phyloP scores from a whole-genome alignment of 2,329 filamentous ascomycete species.

The Clonostachys solani region DNA sequence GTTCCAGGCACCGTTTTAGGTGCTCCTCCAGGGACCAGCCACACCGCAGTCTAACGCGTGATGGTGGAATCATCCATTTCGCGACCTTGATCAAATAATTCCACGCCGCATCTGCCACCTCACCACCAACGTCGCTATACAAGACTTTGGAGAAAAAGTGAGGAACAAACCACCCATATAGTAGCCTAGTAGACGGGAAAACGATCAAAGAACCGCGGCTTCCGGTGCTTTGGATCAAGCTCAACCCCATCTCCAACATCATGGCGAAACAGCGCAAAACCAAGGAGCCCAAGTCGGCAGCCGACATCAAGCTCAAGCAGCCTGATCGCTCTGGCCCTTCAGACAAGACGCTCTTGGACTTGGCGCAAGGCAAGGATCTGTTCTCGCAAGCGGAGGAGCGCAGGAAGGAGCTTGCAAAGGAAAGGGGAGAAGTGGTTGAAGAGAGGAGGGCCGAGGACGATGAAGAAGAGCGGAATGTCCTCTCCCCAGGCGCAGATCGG shows the following conservation, averaged over 20 bases:
- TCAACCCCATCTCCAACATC: background rate
- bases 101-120: too few species aligned
- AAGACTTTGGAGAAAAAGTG: too few species aligned
- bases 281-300: conserved; percentile 36
- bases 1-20: too few species aligned
- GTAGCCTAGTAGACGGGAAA: too few species aligned
- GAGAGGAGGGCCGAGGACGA: conserved; percentile 17
- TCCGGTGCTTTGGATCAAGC: background rate
- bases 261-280: conserved; percentile 42
- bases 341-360: conserved; percentile 66
- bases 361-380: conserved; percentile 63
- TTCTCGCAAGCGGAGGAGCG: conserved; percentile 41
- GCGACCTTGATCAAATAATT: too few species aligned
- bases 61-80: too few species aligned
- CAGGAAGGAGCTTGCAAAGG: conserved; percentile 17
- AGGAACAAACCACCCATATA: too few species aligned
- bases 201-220: too few species aligned
- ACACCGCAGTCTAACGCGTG: too few species aligned
- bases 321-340: conserved; percentile 60
- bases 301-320: conserved; percentile 58
- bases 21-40: too few species aligned
- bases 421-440: conserved; percentile 6
- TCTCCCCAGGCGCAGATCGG: conserved; percentile 43
- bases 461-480: conserved; percentile 18
- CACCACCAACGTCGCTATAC: too few species aligned